phyloP scores from a whole-genome alignment of 805 yeast species.

The Saccharomycopsis fodiens region DNA sequence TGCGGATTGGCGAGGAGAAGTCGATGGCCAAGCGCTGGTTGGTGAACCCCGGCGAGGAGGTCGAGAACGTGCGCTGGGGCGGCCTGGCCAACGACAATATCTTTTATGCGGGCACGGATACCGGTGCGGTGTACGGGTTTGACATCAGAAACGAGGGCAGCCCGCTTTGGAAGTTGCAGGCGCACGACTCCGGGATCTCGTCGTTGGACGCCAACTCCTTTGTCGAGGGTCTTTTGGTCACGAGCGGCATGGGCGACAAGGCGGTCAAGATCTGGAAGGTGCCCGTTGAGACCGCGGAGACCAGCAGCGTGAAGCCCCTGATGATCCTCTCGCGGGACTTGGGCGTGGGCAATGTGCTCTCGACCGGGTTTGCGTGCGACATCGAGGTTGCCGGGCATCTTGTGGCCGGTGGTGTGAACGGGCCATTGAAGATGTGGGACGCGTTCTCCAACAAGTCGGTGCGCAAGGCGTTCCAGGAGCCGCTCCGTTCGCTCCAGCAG shows the following conservation, averaged over 20 bases:
- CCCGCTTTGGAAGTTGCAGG: slow-evolving; percentile 93
- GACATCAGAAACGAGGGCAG: slow-evolving; percentile 65
- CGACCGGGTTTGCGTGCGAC: slow-evolving; percentile 80
- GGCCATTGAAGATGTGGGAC: slow-evolving; percentile 90
- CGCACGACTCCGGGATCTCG: slow-evolving; percentile 92
- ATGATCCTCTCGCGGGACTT: slow-evolving; percentile 88
- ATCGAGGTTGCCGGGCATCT: slow-evolving; percentile 77
- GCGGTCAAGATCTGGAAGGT: slow-evolving; percentile 83
- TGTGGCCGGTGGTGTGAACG: slow-evolving; percentile 79
- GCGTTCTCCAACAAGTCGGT: slow-evolving; percentile 75
- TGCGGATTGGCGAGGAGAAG: slow-evolving; percentile 58
- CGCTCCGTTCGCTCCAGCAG: slow-evolving; percentile 46
- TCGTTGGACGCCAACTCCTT: slow-evolving; percentile 62
- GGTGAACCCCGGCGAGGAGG: slow-evolving; percentile 65
- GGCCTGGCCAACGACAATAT: slow-evolving; percentile 35
- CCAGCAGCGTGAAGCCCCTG: slow-evolving; percentile 51
- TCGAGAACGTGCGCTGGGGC: slow-evolving; percentile 72
- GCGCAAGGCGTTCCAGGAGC: slow-evolving; percentile 56
- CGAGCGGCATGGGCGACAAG: slow-evolving; percentile 91
- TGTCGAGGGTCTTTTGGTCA: slow-evolving; percentile 66
- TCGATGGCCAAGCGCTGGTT: slow-evolving; percentile 58
- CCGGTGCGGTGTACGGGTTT: slow-evolving; percentile 81
- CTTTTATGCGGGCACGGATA: slow-evolving; percentile 82
- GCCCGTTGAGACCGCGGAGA: slow-evolving; percentile 29
- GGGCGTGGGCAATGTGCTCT: slow-evolving; percentile 87